Percentiles rank a stretch among this genome's conserved stretches.
phyloP scores from a whole-genome alignment of 2,329 filamentous ascomycete genomes.

The Phoma sp. region DNA sequence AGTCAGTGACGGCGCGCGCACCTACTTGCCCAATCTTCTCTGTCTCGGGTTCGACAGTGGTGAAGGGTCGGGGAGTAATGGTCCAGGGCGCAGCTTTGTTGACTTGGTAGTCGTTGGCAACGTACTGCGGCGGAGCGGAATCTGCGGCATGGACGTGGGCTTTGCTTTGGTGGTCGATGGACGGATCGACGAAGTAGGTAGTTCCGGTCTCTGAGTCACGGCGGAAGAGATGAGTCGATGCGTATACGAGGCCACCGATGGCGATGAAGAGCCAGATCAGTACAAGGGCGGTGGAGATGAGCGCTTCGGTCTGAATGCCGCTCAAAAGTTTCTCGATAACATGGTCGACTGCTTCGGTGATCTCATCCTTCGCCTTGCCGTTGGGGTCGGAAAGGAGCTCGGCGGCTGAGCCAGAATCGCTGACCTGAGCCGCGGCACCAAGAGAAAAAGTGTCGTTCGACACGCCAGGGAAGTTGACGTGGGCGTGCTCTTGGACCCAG shows the following conservation, averaged over 20 bases:
- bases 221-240: slow-evolving; percentile 65
- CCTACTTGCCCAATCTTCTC: slow-evolving; percentile 55
- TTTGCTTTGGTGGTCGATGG: slow-evolving; percentile 29
- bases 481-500: slow-evolving; percentile 88
- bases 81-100: slow-evolving; percentile 57
- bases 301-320: slow-evolving; percentile 75
- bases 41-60: slow-evolving; percentile 47
- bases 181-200: slow-evolving; percentile 43
- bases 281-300: slow-evolving; percentile 78
- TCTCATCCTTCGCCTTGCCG: slow-evolving; percentile 77
- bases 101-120: slow-evolving; percentile 51
- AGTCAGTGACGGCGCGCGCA: slow-evolving; percentile 51
- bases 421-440: slow-evolving; percentile 68
- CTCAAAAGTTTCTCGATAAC: slow-evolving; percentile 72
- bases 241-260: slow-evolving; percentile 74
- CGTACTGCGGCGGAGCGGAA: slow-evolving; percentile 51
- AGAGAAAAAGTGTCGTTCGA: slow-evolving; percentile 82
- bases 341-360: slow-evolving; percentile 75
- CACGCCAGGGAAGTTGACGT: slow-evolving; percentile 80
- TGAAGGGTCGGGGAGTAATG: slow-evolving; percentile 52
- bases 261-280: slow-evolving; percentile 79
- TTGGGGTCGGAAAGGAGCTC: slow-evolving; percentile 81
- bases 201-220: slow-evolving; percentile 68
- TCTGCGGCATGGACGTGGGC: slow-evolving; percentile 20
- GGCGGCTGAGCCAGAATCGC: slow-evolving; percentile 61